Evolutionary conservation across 768 basidiomycete genomes (phyloP).

Genomic region (Chalciporus sphaerocephalus): DNA sequence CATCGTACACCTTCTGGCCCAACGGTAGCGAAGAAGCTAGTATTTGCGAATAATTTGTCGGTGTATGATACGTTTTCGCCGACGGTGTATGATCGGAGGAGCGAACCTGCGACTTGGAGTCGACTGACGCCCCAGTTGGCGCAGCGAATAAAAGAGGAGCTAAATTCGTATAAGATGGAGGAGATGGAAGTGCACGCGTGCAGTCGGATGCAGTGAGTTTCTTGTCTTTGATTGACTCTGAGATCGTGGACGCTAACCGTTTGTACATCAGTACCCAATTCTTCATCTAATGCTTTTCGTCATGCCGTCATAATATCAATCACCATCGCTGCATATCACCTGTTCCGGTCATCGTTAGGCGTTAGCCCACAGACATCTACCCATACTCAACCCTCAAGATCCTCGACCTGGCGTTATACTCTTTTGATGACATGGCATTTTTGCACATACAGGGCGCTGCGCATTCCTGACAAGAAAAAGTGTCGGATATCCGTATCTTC

Average conservation of each 20-base stretch:
- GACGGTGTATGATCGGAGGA: constrained; percentile 87
- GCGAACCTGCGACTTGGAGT: constrained; percentile 97
- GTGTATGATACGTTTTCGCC: constrained; percentile 97
- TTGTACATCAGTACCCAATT: constrained; percentile 65
- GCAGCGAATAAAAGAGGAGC: constrained; percentile 95
- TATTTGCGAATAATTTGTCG: constrained; percentile 88
- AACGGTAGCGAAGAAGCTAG: constrained; percentile 69
- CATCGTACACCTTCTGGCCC: constrained; percentile 73
- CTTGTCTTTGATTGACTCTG: background rate
- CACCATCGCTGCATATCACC: constrained; percentile 25
- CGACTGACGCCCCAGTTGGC: constrained; percentile 90
- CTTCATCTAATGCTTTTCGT: constrained; percentile 59
- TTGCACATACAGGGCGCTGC: constrained; percentile 26
- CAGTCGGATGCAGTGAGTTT: constrained; percentile 82
- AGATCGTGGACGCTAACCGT: constrained; percentile 1
- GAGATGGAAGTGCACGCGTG: constrained; percentile 98
- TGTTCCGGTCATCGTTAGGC: constrained; percentile 25
- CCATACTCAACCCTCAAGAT: constrained; percentile 21
- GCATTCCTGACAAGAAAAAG: constrained; percentile 27
- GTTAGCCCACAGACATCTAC: constrained; percentile 28
- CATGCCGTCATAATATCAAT: constrained; percentile 16
- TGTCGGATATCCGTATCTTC: constrained; percentile 12
- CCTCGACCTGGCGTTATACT: constrained; percentile 23
- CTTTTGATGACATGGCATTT: constrained; percentile 20
- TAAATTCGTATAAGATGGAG: constrained; percentile 99